Percentiles rank a stretch among this genome's conserved stretches.
Evolutionary conservation across 345 rosid genomes (phyloP).

Genomic region (Draba incana): DNA sequence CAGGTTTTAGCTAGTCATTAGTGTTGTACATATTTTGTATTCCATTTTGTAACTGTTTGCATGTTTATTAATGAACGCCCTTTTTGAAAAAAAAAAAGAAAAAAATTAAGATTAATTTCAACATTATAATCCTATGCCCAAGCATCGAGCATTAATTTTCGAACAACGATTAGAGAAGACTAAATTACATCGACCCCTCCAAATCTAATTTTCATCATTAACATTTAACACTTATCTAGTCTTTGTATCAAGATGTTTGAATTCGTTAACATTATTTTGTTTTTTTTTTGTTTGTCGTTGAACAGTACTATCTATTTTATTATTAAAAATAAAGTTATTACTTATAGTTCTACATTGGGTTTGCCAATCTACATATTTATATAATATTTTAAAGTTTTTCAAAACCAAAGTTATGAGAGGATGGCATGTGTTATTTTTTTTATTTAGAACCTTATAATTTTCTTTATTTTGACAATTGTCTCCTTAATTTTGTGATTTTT

Average conservation of each 20-base stretch:
- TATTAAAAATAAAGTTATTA: slow-evolving; percentile 9
- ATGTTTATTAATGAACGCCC: too few species aligned
- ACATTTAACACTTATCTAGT: slow-evolving; percentile 27
- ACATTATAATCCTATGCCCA: not conserved
- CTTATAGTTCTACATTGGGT: not conserved
- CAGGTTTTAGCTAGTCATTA: too few species aligned
- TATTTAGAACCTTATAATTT: too few species aligned
- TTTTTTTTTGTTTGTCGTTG: slow-evolving; percentile 7
- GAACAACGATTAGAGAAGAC: slow-evolving; percentile 30
- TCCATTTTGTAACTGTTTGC: too few species aligned
- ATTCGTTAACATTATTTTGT: slow-evolving; percentile 8
- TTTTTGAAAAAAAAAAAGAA: too few species aligned
- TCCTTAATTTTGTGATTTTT: too few species aligned
- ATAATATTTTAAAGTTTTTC: too few species aligned
- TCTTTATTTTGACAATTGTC: too few species aligned
- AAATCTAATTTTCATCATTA: slow-evolving; percentile 40
- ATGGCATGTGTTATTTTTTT: too few species aligned
- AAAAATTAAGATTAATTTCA: not conserved
- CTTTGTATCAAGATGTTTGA: slow-evolving; percentile 20
- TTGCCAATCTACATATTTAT: not conserved
- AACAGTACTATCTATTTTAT: slow-evolving; percentile 9
- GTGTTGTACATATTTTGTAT: too few species aligned
- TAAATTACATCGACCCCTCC: slow-evolving; percentile 39
- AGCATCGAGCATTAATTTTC: slow-evolving; percentile 16
- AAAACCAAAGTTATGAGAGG: too few species aligned